Percentiles rank a stretch among this genome's conserved stretches.
Conservation (phyloP, 345 rosid species). For the Corchorus capsularis region DNA sequence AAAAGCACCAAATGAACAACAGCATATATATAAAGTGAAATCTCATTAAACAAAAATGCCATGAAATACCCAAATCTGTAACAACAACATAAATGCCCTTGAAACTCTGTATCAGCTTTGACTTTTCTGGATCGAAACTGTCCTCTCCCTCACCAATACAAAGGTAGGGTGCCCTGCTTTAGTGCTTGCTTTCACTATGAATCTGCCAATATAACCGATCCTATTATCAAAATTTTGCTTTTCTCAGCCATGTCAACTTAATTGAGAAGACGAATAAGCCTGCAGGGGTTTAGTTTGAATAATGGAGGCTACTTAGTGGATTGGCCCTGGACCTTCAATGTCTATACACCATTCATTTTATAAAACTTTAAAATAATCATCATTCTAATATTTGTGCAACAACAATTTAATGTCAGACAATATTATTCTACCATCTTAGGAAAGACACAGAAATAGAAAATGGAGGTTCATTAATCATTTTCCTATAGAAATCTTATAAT, state of each 20-base stretch:
- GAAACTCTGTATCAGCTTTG: constrained; percentile 34
- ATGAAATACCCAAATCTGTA: background rate
- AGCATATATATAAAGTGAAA: background rate
- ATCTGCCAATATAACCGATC: constrained; percentile 42
- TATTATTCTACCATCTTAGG: no score
- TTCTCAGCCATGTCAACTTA: constrained; percentile 23
- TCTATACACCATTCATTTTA: no score
- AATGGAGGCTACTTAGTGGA: background rate
- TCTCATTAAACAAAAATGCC: background rate
- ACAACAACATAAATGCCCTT: constrained; percentile 20
- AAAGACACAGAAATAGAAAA: no score
- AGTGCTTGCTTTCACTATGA: constrained; percentile 37
- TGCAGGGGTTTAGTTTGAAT: background rate
- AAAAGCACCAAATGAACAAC: background rate
- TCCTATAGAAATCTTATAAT: no score
- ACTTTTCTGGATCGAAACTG: constrained; percentile 35
- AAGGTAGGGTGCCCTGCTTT: constrained; percentile 39
- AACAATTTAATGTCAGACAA: no score
- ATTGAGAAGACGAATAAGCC: background rate
- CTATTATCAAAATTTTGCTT: constrained; percentile 41
- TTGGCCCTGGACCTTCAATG: no score
- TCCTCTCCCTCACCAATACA: constrained; percentile 34
- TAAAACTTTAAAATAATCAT: no score
- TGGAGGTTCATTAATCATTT: no score
- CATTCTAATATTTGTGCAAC: no score